These are phyloP conservation scores for Cytospora paraplurivora DNA, from an alignment of 2,329 filamentous ascomycete genomes.

Conservation along the genomic window DNA sequence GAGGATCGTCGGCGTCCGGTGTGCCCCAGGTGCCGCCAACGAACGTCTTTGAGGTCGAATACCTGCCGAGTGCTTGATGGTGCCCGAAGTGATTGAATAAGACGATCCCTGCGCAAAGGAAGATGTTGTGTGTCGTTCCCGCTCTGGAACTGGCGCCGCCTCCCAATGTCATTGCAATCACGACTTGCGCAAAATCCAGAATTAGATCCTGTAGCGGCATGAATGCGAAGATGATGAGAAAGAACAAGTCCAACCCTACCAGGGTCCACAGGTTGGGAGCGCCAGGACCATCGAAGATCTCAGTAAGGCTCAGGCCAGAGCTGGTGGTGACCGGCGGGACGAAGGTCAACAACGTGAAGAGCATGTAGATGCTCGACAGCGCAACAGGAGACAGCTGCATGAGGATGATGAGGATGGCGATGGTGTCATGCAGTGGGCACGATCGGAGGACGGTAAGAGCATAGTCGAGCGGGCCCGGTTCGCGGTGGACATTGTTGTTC, in stretches of 20 bases:
- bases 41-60: constrained; percentile 43
- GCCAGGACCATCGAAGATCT: constrained; percentile 86
- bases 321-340: constrained; percentile 80
- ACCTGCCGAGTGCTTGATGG: constrained; percentile 49
- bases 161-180: constrained; percentile 88
- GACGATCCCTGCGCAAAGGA: constrained; percentile 72
- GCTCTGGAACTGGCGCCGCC: constrained; percentile 73
- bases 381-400: constrained; percentile 89
- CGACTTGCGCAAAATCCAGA: constrained; percentile 86
- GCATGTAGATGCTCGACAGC: constrained; percentile 84
- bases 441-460: constrained; percentile 85
- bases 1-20: constrained; percentile 49
- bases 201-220: constrained; percentile 85
- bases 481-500: constrained; percentile 68
- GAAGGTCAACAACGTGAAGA: constrained; percentile 92
- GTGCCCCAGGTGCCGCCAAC: constrained; percentile 41
- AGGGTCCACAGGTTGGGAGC: constrained; percentile 86
- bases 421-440: constrained; percentile 89
- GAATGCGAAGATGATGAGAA: constrained; percentile 83
- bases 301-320: constrained; percentile 79
- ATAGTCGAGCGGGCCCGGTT: constrained; percentile 73
- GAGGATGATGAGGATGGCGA: constrained; percentile 93
- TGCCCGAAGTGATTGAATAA: constrained; percentile 54
- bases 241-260: constrained; percentile 78
- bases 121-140: constrained; percentile 70